These are phyloP conservation scores for Leccinum fallax DNA, from an alignment of 1,284 basidiomycete genomes.

Conservation along the genomic window DNA sequence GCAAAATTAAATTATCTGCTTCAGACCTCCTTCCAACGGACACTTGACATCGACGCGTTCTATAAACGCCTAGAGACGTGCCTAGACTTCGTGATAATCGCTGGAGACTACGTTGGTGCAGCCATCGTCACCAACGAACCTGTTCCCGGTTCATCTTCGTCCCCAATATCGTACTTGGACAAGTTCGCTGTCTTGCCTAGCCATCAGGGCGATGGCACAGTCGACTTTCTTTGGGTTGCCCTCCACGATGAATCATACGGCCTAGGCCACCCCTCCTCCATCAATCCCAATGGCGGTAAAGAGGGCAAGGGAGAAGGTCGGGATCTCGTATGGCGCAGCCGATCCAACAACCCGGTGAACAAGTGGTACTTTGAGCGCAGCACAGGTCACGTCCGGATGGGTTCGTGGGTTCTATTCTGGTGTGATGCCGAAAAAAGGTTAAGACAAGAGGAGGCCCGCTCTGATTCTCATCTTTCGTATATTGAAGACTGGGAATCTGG, in stretches of 20 bases:
- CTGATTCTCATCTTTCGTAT: slow-evolving; percentile 64
- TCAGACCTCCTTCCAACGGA: slow-evolving; percentile 84
- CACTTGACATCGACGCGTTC: slow-evolving; percentile 76
- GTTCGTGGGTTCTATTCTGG: slow-evolving; percentile 95
- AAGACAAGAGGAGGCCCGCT: slow-evolving; percentile 64
- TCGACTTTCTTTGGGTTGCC: slow-evolving; percentile 99
- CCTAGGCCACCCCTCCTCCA: slow-evolving; percentile 89
- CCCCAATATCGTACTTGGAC: slow-evolving; percentile 90
- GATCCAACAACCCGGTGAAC: slow-evolving; percentile 94
- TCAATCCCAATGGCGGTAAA: slow-evolving; percentile 94
- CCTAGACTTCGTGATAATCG: slow-evolving; percentile 93
- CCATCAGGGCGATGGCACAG: slow-evolving; percentile 97
- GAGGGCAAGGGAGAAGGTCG: slow-evolving; percentile 87
- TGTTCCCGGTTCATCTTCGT: slow-evolving; percentile 36
- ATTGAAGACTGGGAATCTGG: slow-evolving; percentile 85
- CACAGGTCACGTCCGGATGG: slow-evolving; percentile 86
- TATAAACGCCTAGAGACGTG: slow-evolving; percentile 74
- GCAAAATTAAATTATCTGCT: slow-evolving; percentile 79
- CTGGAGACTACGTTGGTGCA: slow-evolving; percentile 95
- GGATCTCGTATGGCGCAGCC: slow-evolving; percentile 94
- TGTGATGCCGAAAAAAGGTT: slow-evolving; percentile 92
- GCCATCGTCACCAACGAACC: slow-evolving; percentile 92
- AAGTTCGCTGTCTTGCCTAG: slow-evolving; percentile 97
- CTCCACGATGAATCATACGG: slow-evolving; percentile 98
- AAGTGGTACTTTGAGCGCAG: slow-evolving; percentile 99